Evolutionary conservation across 192 early-diverging fungal species (phyloP).

Genomic region (Glomus cerebriforme): DNA sequence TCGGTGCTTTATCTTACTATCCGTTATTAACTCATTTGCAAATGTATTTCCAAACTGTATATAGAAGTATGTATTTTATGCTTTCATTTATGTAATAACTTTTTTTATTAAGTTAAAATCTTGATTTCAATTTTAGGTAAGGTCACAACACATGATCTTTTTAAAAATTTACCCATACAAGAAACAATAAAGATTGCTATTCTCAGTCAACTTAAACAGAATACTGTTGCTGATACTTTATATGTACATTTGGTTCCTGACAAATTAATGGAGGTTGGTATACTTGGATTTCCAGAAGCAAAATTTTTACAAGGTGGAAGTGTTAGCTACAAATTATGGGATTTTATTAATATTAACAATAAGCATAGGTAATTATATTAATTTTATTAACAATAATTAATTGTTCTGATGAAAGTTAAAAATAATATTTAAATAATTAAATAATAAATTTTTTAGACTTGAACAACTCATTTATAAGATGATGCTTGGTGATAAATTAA

Average conservation of each 20-base stretch:
- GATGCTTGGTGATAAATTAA: conserved; percentile 68
- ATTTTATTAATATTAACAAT: conserved; percentile 66
- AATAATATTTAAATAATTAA: background rate
- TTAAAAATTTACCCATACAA: conserved; percentile 48
- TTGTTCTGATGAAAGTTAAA: background rate
- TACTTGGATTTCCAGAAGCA: conserved; percentile 40
- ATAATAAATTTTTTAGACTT: conserved; percentile 37
- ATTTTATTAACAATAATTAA: background rate
- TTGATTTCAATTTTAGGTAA: conserved; percentile 7
- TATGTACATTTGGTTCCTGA: conserved; percentile 57
- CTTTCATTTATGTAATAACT: background rate
- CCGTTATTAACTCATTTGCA: background rate
- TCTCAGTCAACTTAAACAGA: conserved; percentile 50
- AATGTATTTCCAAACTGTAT: background rate
- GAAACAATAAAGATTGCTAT: conserved; percentile 59
- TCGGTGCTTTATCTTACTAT: conserved; percentile 53
- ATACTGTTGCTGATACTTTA: conserved; percentile 54
- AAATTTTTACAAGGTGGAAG: conserved; percentile 67
- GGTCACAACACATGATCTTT: conserved; percentile 39
- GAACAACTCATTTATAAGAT: conserved; percentile 71
- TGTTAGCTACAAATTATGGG: conserved; percentile 66
- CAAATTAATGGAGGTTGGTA: conserved; percentile 45
- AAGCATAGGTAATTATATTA: conserved; percentile 56
- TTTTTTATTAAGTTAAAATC: background rate
- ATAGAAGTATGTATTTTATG: conserved; percentile 11